These are phyloP conservation scores for Oryza meyeriana DNA, from an alignment of 176 grass and related monocot genomes.

Conservation along the genomic window DNA sequence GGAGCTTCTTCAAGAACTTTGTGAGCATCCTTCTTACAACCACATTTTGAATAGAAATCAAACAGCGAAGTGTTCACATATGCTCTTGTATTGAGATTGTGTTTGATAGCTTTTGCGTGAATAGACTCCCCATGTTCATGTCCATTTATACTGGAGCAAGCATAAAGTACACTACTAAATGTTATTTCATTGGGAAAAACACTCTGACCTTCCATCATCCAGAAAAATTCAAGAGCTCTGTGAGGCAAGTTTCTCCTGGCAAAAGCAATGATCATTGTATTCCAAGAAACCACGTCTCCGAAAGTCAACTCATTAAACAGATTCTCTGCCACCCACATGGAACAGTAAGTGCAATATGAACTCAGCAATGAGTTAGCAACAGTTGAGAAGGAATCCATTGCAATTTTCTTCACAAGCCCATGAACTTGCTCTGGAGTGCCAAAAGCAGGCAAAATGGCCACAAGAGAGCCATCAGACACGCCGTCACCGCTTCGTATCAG, in stretches of 20 bases:
- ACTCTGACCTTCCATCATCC: constrained; percentile 40
- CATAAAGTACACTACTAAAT: constrained; percentile 41
- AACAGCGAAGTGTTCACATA: constrained; percentile 57
- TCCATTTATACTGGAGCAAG: constrained; percentile 34
- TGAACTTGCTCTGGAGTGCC: constrained; percentile 46
- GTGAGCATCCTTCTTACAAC: constrained; percentile 35
- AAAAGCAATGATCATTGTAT: constrained; percentile 63
- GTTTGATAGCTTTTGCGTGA: constrained; percentile 68
- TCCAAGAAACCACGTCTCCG: constrained; percentile 65
- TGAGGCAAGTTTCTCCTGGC: constrained; percentile 38
- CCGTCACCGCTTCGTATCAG: constrained; percentile 39
- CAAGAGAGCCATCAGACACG: constrained; percentile 53
- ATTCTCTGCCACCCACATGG: constrained; percentile 26
- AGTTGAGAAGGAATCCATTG: constrained; percentile 44
- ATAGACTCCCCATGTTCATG: constrained; percentile 44
- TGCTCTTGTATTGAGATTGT: constrained; percentile 36
- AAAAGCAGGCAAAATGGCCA: constrained; percentile 55
- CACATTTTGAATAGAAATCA: constrained; percentile 46
- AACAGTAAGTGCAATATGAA: constrained; percentile 35
- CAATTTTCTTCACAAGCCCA: constrained; percentile 44
- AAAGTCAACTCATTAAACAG: constrained; percentile 37
- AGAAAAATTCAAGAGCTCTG: constrained; percentile 60
- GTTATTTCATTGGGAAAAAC: constrained; percentile 48
- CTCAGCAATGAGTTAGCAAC: constrained; percentile 55
- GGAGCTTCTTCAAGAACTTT: constrained; percentile 41